phyloP scores from a whole-genome alignment of 1,284 basidiomycete genomes.

The Erythrobasidium hasegawianum region DNA sequence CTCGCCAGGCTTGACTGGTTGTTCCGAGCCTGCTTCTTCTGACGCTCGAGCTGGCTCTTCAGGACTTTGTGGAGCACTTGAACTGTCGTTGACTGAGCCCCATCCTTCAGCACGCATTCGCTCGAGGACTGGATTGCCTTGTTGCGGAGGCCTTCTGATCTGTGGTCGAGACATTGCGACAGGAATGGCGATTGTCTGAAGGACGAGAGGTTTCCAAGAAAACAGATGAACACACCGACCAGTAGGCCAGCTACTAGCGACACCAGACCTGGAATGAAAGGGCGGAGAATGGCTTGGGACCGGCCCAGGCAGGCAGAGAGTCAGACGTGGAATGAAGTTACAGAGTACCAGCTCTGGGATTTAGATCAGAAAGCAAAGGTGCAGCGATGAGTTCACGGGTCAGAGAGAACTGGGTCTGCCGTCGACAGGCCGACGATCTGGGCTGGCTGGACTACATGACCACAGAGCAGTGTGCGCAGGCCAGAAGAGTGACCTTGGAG shows the following conservation, averaged over 20 bases:
- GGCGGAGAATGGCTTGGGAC: neutral
- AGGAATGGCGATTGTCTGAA: too few species aligned
- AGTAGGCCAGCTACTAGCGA: neutral
- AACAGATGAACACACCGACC: neutral
- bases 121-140: slow-evolving; percentile 12
- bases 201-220: too few species aligned
- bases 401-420: neutral
- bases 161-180: neutral
- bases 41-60: too few species aligned
- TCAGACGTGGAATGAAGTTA: neutral
- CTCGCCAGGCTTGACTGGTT: slow-evolving; percentile 12
- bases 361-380: neutral
- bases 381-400: neutral
- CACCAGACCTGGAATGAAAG: neutral
- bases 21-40: too few species aligned
- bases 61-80: too few species aligned
- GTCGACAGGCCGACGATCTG: neutral
- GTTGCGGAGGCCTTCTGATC: neutral
- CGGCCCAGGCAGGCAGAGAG: neutral
- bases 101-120: slow-evolving; percentile 24
- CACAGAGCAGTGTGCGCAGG: too few species aligned
- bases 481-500: too few species aligned
- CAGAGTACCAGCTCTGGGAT: neutral
- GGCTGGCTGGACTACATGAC: too few species aligned
- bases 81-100: slow-evolving; percentile 2